Conservation (phyloP, 73 alveolate species). For the Stentor roeselii region DNA sequence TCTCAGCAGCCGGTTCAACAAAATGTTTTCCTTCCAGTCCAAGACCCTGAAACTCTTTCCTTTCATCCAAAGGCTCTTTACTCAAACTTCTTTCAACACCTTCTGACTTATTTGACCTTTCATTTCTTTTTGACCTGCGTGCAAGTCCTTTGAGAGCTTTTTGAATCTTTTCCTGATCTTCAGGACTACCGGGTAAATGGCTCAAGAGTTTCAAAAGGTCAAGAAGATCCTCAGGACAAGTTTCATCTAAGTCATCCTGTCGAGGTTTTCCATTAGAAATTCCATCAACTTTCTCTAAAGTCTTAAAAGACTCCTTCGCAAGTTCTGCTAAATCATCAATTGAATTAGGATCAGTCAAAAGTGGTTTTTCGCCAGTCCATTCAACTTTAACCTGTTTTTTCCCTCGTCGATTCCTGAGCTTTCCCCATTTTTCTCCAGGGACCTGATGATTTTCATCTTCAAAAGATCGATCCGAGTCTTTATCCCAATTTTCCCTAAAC, state of each 20-base stretch:
- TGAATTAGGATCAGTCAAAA: not conserved
- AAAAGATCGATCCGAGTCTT: not conserved
- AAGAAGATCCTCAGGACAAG: not conserved
- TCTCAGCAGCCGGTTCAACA: not conserved
- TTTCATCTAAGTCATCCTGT: not conserved
- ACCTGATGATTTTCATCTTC: not conserved
- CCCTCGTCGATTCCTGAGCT: not conserved
- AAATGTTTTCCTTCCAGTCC: not conserved
- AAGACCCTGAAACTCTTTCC: not conserved
- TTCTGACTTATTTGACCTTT: not conserved
- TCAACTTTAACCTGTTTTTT: not conserved
- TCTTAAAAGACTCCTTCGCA: too few species aligned
- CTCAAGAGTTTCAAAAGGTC: not conserved
- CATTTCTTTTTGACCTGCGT: not conserved
- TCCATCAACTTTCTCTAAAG: not conserved
- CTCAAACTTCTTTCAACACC: not conserved
- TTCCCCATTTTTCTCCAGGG: conserved; percentile 8
- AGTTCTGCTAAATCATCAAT: not conserved
- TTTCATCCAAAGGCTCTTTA: not conserved
- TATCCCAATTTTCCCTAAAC: not conserved
- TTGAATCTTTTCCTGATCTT: not conserved
- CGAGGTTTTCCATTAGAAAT: not conserved
- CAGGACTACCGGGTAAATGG: not conserved
- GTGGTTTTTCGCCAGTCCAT: not conserved
- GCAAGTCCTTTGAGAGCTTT: not conserved